These are phyloP conservation scores for Cylindrotheca closterium DNA, from an alignment of 108 stramenopile species.

Conservation along the genomic window DNA sequence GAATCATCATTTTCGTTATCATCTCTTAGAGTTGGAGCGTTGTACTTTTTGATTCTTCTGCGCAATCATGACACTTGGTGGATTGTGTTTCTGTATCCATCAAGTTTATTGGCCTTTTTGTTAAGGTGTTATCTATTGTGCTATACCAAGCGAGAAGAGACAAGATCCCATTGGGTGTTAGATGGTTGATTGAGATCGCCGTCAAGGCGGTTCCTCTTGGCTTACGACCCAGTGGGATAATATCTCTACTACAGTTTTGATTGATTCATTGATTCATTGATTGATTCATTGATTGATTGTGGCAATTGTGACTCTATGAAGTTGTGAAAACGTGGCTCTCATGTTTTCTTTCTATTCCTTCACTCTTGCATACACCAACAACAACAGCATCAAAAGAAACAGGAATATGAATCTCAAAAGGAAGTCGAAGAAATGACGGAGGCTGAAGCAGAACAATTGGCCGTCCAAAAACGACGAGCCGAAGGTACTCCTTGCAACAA, in stretches of 20 bases:
- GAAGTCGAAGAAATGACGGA: slow-evolving; percentile 66
- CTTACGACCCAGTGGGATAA: slow-evolving; percentile 65
- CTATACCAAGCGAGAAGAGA: slow-evolving; percentile 25
- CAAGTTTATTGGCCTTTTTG: no score
- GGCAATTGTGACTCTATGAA: no score
- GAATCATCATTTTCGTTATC: not conserved
- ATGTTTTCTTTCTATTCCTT: not conserved
- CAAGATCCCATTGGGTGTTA: slow-evolving; percentile 72
- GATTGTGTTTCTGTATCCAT: no score
- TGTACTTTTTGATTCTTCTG: not conserved
- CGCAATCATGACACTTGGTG: slow-evolving; percentile 6
- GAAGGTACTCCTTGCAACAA: slow-evolving; percentile 82
- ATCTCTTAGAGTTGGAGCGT: not conserved
- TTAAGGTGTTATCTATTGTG: no score
- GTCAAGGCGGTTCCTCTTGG: slow-evolving; percentile 61
- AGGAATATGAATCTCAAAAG: slow-evolving; percentile 82
- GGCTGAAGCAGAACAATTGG: slow-evolving; percentile 81
- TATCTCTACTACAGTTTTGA: slow-evolving; percentile 54
- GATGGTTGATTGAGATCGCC: slow-evolving; percentile 46
- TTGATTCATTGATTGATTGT: not conserved
- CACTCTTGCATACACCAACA: no score
- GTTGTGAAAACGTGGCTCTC: no score
- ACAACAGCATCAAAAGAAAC: slow-evolving; percentile 58
- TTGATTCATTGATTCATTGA: not conserved
- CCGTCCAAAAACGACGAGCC: slow-evolving; percentile 77